Conservation (phyloP, 306 rosid genomes). For the Vachellia collinsii region DNA sequence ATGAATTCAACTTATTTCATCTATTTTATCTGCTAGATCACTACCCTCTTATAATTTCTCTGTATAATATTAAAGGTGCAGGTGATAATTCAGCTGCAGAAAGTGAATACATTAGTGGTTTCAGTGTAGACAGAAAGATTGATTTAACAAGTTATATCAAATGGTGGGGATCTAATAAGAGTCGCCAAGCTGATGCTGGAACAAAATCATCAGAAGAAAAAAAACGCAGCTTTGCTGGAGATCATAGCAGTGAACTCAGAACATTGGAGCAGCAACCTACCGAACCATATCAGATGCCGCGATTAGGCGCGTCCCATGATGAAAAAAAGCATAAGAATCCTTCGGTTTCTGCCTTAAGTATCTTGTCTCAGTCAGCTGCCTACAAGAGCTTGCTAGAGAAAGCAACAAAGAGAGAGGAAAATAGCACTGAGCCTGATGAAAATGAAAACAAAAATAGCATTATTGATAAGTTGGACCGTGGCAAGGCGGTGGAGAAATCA, state of each 20-base stretch:
- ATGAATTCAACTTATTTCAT: slow-evolving; percentile 9
- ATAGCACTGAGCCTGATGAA: slow-evolving; percentile 66
- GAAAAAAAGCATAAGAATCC: slow-evolving; percentile 60
- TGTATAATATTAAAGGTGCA: slow-evolving; percentile 49
- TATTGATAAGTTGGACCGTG: slow-evolving; percentile 76
- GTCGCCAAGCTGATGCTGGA: slow-evolving; percentile 60
- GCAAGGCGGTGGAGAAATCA: slow-evolving; percentile 80
- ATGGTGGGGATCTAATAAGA: slow-evolving; percentile 95
- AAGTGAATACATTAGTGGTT: slow-evolving; percentile 59
- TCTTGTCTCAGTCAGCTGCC: slow-evolving; percentile 88
- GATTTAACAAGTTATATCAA: slow-evolving; percentile 85
- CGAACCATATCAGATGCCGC: slow-evolving; percentile 96
- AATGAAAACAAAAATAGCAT: slow-evolving; percentile 78
- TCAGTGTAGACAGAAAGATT: slow-evolving; percentile 78
- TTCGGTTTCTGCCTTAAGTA: slow-evolving; percentile 80
- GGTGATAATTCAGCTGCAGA: slow-evolving; percentile 86
- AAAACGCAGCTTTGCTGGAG: slow-evolving; percentile 65
- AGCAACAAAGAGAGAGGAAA: slow-evolving; percentile 70
- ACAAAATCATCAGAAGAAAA: slow-evolving; percentile 73
- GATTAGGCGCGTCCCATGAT: slow-evolving; percentile 61
- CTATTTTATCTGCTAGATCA: slow-evolving; percentile 24
- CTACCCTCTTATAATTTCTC: slow-evolving; percentile 35
- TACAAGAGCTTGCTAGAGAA: slow-evolving; percentile 90
- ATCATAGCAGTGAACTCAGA: slow-evolving; percentile 72
- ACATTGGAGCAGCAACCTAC: slow-evolving; percentile 74